Base-by-base conservation (phyloP, 2,329 filamentous ascomycete species). In the Pseudonectria foliicola region DNA sequence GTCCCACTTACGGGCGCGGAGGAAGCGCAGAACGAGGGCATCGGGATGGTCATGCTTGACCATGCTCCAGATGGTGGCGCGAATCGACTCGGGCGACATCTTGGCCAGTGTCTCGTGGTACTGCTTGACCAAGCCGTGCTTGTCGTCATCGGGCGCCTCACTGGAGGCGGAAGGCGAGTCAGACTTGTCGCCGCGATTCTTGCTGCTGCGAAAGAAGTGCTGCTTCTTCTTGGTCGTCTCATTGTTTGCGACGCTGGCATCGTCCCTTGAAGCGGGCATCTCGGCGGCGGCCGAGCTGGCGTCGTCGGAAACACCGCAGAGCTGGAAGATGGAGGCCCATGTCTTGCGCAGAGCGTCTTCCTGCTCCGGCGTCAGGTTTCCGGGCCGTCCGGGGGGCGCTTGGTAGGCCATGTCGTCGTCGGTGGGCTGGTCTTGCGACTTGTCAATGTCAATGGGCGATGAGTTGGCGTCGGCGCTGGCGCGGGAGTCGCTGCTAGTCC, bases 11-110 rank as follows among this genome's bases (percentile, higher is more conserved):
- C 88, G 74, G n/a, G 88, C 88, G 33, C 88, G 73, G 37, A 95
- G 67, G 60, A 94, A 95, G 27, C 88, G 79, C 38, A 95, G 65
- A 12, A 90, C 65, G 13, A 93, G 67, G 3, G 82, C 83, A 62
- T 98, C 92, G 0, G 92, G 92, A 56, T 96, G 79, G 55, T 98
- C 92, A 52, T 92, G 82, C 67, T 96, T 98, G 39, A 90, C 77
- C 87, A 95, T 94, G 47, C 68, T 75, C 92, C 92, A 96, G 55
- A 96, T 84, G 0, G 88, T 81, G 12, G 72, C 69, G 34, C 88
- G 78, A 45, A 98, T 77, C 28, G 82, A 73, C 52, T 93, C 86
- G 1, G 90, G 85, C 1, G 79, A 73, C 52, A 83, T 75, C 40
- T 75, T 85, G 31, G 82, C 80, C 8, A 98, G 63, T 1, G 87